Percentiles rank a stretch among this genome's conserved stretches.
phyloP scores from a whole-genome alignment of 2,329 filamentous ascomycete genomes.

The Cadophora gregata region DNA sequence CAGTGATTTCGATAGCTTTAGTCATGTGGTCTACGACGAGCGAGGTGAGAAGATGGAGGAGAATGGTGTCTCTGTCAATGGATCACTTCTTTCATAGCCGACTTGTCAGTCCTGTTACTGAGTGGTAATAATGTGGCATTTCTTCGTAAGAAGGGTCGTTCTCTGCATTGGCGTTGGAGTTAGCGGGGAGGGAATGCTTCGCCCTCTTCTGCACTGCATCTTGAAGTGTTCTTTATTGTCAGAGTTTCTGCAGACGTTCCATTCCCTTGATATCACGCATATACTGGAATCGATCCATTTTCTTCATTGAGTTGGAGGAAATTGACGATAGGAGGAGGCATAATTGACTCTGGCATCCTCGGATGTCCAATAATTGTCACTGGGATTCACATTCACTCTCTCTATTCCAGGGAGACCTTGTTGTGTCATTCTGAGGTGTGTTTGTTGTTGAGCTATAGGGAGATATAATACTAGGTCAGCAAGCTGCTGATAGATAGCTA shows the following conservation, averaged over 20 bases:
- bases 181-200: neutral
- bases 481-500: no score
- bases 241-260: neutral
- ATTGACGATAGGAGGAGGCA: neutral
- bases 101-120: neutral
- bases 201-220: neutral
- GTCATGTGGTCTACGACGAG: constrained; percentile 43
- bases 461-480: no score
- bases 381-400: no score
- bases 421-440: no score
- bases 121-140: constrained; percentile 3
- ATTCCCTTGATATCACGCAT: neutral
- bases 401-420: no score
- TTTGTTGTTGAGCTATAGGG: no score
- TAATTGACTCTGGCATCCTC: no score
- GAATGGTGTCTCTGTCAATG: constrained; percentile 32
- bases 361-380: no score
- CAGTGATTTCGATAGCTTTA: constrained; percentile 44
- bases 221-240: neutral
- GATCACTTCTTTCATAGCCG: constrained; percentile 11
- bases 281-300: neutral
- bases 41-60: constrained; percentile 38
- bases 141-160: neutral
- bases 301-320: neutral
- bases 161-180: constrained; percentile 13